Conservation (phyloP, 352 stramenopile species). For the Pythium insidiosum region DNA sequence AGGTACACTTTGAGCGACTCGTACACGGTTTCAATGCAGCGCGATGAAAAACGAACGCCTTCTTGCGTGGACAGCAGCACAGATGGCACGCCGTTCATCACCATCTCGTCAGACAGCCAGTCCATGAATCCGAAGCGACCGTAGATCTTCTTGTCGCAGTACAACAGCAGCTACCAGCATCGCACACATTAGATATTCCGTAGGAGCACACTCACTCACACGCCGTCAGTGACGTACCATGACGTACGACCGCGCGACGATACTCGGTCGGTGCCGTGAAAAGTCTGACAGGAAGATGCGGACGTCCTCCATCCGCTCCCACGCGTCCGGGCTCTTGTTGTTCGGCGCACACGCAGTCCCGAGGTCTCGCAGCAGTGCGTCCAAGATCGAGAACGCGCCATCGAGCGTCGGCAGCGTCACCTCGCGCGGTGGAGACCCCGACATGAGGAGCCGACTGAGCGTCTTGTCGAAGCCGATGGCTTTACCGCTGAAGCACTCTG, state of each 20-base stretch:
- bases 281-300: constrained; percentile 73
- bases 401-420: constrained; percentile 55
- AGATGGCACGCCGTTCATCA: constrained; percentile 69
- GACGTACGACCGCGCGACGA: constrained; percentile 74
- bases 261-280: constrained; percentile 52
- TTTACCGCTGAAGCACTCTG: constrained; percentile 61
- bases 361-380: constrained; percentile 47
- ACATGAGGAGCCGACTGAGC: constrained; percentile 63
- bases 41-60: constrained; percentile 65
- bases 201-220: constrained; percentile 1
- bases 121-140: constrained; percentile 80
- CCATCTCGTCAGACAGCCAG: constrained; percentile 75
- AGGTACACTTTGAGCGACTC: constrained; percentile 78
- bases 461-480: constrained; percentile 65
- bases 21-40: constrained; percentile 75
- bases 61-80: constrained; percentile 82
- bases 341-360: constrained; percentile 46
- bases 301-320: constrained; percentile 75
- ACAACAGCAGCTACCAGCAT: constrained; percentile 62
- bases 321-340: constrained; percentile 44
- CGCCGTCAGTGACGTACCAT: constrained; percentile 32
- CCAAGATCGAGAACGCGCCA: constrained; percentile 34
- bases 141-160: constrained; percentile 83
- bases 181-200: neutral
- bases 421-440: constrained; percentile 61